Conservation (phyloP, 192 early-diverging fungal species). For the Spinellus fusiger region DNA sequence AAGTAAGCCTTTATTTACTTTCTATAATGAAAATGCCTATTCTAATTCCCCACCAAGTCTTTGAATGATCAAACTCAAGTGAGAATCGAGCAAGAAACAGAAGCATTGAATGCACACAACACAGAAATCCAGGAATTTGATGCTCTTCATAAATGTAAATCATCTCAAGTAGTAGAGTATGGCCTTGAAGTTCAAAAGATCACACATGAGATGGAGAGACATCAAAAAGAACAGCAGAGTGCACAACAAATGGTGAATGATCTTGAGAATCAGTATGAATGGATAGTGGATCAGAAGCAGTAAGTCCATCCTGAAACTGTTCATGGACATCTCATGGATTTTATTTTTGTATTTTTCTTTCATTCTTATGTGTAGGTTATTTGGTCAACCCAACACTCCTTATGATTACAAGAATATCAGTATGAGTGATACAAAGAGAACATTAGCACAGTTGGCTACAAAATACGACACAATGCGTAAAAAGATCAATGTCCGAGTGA, state of each 20-base stretch:
- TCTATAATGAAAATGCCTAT: not conserved
- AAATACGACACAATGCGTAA: constrained; percentile 76
- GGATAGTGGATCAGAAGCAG: constrained; percentile 87
- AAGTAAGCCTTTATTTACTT: constrained; percentile 5
- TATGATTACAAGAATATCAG: constrained; percentile 84
- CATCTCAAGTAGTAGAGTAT: constrained; percentile 57
- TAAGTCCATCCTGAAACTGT: too few species aligned
- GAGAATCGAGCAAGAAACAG: constrained; percentile 41
- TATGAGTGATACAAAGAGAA: constrained; percentile 66
- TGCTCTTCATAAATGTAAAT: constrained; percentile 56
- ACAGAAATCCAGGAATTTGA: constrained; percentile 72
- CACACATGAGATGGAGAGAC: constrained; percentile 69
- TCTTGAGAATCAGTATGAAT: constrained; percentile 57
- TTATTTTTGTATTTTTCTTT: too few species aligned
- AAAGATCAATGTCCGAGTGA: constrained; percentile 88
- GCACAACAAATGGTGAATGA: constrained; percentile 38
- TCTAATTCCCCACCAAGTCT: too few species aligned
- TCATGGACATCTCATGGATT: too few species aligned
- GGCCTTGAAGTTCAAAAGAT: constrained; percentile 80
- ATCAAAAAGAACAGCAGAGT: constrained; percentile 53
- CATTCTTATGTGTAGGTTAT: too few species aligned
- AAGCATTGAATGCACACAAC: constrained; percentile 68
- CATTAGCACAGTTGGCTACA: constrained; percentile 67
- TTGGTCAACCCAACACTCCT: constrained; percentile 74
- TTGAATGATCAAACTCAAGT: not conserved